Conservation (phyloP, 768 basidiomycete genomes). For the Zangia roseola region DNA sequence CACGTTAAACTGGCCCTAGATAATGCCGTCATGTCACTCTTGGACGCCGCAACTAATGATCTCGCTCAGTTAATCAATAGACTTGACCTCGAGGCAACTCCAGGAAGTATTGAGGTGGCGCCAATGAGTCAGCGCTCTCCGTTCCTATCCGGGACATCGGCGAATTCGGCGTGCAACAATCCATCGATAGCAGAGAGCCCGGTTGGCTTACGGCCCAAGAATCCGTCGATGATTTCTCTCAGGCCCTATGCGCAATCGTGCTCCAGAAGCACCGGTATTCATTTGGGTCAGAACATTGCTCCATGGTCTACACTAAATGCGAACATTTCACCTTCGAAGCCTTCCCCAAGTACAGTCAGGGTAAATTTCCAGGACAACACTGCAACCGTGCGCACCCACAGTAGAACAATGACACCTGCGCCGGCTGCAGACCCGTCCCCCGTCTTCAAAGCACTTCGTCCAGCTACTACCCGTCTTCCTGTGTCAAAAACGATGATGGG, state of each 20-base stretch:
- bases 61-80: constrained; percentile 74
- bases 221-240: constrained; percentile 46
- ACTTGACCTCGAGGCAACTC: constrained; percentile 82
- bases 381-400: constrained; percentile 37
- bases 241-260: constrained; percentile 46
- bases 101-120: constrained; percentile 49
- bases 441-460: constrained; percentile 58
- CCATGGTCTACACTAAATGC: constrained; percentile 56
- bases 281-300: constrained; percentile 56
- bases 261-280: constrained; percentile 18
- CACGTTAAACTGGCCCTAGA: constrained; percentile 16
- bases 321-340: constrained; percentile 38
- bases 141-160: constrained; percentile 13
- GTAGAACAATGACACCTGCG: constrained; percentile 54
- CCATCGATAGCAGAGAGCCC: constrained; percentile 36
- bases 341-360: constrained; percentile 20
- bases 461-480: constrained; percentile 37
- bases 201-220: constrained; percentile 33
- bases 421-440: constrained; percentile 58
- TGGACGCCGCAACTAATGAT: constrained; percentile 81
- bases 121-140: constrained; percentile 35
- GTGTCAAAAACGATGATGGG: constrained; percentile 18
- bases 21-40: constrained; percentile 59
- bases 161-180: constrained; percentile 35
- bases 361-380: constrained; percentile 27